Conservation (phyloP, 2,329 filamentous ascomycete species). For the Fusarium dimerum region DNA sequence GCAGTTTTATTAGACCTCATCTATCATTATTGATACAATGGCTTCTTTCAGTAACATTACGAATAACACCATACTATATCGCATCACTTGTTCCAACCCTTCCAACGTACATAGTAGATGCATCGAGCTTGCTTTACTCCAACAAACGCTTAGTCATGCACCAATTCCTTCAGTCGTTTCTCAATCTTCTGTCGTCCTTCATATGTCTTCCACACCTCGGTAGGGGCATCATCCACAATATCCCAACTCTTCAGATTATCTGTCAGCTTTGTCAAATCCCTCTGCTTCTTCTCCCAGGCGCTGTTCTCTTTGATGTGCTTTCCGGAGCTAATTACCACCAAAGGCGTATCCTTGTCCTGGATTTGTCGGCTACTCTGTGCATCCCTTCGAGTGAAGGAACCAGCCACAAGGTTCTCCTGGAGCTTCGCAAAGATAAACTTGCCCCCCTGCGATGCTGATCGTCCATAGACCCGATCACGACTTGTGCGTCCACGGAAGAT, state of each 20-base stretch:
- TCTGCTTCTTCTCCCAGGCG: constrained; percentile 82
- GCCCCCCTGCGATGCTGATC: constrained; percentile 73
- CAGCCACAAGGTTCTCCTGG: constrained; percentile 88
- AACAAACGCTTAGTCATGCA: constrained; percentile 38
- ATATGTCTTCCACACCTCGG: constrained; percentile 79
- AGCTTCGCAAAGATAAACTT: constrained; percentile 88
- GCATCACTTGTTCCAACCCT: no score
- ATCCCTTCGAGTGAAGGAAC: constrained; percentile 81
- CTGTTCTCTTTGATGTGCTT: constrained; percentile 64
- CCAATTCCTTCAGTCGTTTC: constrained; percentile 71
- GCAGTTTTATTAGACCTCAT: no score
- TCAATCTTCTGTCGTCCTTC: constrained; percentile 77
- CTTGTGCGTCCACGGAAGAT: constrained; percentile 79
- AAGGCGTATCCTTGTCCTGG: constrained; percentile 71
- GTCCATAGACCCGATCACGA: constrained; percentile 83
- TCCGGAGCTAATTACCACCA: constrained; percentile 83
- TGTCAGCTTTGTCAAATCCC: constrained; percentile 79
- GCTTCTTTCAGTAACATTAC: no score
- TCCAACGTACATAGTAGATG: constrained; percentile 3
- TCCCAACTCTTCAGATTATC: constrained; percentile 81
- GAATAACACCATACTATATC: no score
- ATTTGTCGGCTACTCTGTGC: constrained; percentile 77
- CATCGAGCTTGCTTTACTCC: background rate
- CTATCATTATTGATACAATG: no score
- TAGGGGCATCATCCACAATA: constrained; percentile 79